These are phyloP conservation scores for Venustampulla echinocandica DNA, from an alignment of 495 filamentous ascomycete genomes.

Conservation along the genomic window DNA sequence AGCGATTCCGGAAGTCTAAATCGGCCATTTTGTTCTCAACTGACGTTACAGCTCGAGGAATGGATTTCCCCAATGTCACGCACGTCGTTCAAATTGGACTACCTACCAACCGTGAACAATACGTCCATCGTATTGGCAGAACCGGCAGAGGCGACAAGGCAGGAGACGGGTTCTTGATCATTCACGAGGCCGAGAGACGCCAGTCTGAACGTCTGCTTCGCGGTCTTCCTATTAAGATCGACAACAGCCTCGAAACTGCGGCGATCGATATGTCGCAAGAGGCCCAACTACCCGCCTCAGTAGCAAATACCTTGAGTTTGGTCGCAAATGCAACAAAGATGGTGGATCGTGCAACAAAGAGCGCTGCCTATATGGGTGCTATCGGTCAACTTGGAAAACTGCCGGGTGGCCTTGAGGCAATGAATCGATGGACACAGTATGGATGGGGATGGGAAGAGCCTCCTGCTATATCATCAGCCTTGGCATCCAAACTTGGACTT, in stretches of 20 bases:
- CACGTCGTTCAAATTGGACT: constrained; percentile 80
- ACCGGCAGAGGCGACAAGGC: constrained; percentile 60
- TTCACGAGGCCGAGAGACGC: constrained; percentile 49
- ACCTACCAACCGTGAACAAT: constrained; percentile 64
- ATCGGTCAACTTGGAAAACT: constrained; percentile 13
- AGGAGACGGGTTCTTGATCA: constrained; percentile 73
- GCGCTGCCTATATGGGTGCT: constrained; percentile 41
- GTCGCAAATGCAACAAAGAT: constrained; percentile 28
- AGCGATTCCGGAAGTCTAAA: constrained; percentile 54
- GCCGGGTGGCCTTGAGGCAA: constrained; percentile 35
- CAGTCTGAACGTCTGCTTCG: constrained; percentile 42
- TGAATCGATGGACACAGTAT: constrained; percentile 54
- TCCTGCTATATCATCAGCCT: constrained; percentile 39
- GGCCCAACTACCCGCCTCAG: constrained; percentile 26
- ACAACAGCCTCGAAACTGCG: constrained; percentile 45
- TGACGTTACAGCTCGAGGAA: constrained; percentile 90
- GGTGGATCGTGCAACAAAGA: constrained; percentile 33
- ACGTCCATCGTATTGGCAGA: constrained; percentile 83
- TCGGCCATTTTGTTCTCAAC: constrained; percentile 79
- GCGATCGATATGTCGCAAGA: constrained; percentile 43
- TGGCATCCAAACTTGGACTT: constrained; percentile 42
- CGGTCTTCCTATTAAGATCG: constrained; percentile 56
- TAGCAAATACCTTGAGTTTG: constrained; percentile 31
- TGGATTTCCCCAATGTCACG: constrained; percentile 93
- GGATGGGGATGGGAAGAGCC: constrained; percentile 53